Percentiles rank a stretch among this genome's conserved stretches.
Evolutionary conservation across 2,329 filamentous ascomycete genomes (phyloP).

Genomic region (Aspergillus oerlinghausenensis): DNA sequence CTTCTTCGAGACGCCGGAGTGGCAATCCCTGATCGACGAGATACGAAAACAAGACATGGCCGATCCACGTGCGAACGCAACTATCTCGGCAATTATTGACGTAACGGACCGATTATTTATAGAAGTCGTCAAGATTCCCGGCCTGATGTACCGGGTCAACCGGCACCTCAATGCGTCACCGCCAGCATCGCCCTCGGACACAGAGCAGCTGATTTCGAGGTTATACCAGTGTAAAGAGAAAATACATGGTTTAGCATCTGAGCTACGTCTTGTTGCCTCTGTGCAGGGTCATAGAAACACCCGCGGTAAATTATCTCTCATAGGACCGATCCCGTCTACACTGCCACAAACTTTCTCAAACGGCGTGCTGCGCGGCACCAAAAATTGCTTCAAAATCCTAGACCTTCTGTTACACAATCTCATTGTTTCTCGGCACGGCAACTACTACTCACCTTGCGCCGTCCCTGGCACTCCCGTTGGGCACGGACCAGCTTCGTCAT

Average conservation of each 20-base stretch:
- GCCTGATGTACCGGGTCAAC: constrained; percentile 13
- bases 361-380: constrained; percentile 17
- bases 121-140: constrained; percentile 20
- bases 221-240: neutral
- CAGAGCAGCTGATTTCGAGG: neutral
- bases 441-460: too few species aligned
- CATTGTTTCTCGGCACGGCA: neutral
- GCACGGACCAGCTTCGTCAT: neutral
- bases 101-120: constrained; percentile 21
- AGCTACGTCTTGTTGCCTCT: constrained; percentile 14
- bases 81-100: constrained; percentile 21
- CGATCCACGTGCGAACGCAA: constrained; percentile 13
- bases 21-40: constrained; percentile 24
- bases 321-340: constrained; percentile 18
- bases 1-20: constrained; percentile 28
- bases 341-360: constrained; percentile 21
- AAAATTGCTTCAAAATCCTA: constrained; percentile 14
- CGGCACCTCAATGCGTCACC: constrained; percentile 5
- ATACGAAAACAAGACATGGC: constrained; percentile 25
- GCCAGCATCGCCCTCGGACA: neutral
- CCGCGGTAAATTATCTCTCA: constrained; percentile 8
- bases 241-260: neutral
- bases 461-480: neutral
- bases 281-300: constrained; percentile 7
- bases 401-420: constrained; percentile 13